Evolutionary conservation across 495 filamentous ascomycete species (phyloP).

Genomic region (Xylaria venustula): DNA sequence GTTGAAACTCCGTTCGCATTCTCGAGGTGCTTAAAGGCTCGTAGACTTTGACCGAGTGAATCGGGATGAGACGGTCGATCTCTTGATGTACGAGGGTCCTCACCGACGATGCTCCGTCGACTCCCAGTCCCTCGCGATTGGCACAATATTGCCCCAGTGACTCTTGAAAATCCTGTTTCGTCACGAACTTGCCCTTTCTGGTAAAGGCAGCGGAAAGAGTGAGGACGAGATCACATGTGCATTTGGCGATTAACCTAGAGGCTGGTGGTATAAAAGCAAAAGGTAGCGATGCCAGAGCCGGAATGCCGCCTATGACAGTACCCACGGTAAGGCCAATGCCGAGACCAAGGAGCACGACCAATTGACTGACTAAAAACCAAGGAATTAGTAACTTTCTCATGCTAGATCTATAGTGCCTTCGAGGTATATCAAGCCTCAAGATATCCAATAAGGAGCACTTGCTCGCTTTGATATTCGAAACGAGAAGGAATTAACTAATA

Average conservation of each 20-base stretch:
- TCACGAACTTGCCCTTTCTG: conserved; percentile 13
- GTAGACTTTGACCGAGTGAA: conserved; percentile 14
- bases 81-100: conserved; percentile 3
- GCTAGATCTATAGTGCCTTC: neutral
- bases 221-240: conserved; percentile 11
- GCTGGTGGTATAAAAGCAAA: conserved; percentile 17
- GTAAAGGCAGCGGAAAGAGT: conserved; percentile 10
- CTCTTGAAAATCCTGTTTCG: conserved; percentile 14
- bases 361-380: conserved; percentile 1
- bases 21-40: conserved; percentile 8
- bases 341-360: conserved; percentile 11
- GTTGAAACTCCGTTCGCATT: conserved; percentile 11
- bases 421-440: no score
- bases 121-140: conserved; percentile 2
- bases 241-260: conserved; percentile 10
- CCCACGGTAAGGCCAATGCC: conserved; percentile 12
- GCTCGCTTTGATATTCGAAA: neutral
- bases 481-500: no score
- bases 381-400: neutral
- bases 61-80: conserved; percentile 13
- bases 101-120: conserved; percentile 2
- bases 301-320: conserved; percentile 14
- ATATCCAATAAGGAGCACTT: neutral
- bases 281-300: conserved; percentile 13
- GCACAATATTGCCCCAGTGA: conserved; percentile 8